Percentiles rank a stretch among this genome's conserved stretches.
These are phyloP conservation scores for Echeveria elegans DNA, from an alignment of 164 flowering plant species.

Conservation along the genomic window DNA sequence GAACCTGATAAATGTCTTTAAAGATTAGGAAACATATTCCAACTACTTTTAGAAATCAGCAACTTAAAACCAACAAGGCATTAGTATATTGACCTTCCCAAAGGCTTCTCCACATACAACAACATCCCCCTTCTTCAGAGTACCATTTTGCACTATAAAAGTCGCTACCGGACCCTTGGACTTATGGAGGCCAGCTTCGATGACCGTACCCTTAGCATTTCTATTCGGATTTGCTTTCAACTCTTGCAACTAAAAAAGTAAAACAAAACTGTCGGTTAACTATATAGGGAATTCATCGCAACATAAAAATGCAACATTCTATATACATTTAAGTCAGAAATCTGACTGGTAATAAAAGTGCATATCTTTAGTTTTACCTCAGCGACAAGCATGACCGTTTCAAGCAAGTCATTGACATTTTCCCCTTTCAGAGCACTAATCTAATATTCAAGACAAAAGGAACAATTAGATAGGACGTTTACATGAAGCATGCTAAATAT, in stretches of 20 bases:
- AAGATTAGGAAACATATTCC: neutral
- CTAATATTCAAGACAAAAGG: slow-evolving; percentile 27
- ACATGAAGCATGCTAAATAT: neutral
- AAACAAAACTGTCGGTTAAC: neutral
- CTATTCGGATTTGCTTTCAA: slow-evolving; percentile 92
- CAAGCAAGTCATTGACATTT: slow-evolving; percentile 74
- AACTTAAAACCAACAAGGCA: neutral
- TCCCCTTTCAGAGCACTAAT: slow-evolving; percentile 92
- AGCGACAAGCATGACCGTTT: slow-evolving; percentile 87
- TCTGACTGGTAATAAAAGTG: neutral
- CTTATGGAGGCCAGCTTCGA: slow-evolving; percentile 91
- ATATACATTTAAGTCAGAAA: too few species aligned
- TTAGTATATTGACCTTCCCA: slow-evolving; percentile 75
- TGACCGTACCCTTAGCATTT: slow-evolving; percentile 89
- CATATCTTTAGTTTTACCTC: slow-evolving; percentile 41
- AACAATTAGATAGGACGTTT: neutral
- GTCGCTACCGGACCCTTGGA: slow-evolving; percentile 85
- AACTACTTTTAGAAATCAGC: neutral
- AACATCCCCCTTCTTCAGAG: slow-evolving; percentile 71
- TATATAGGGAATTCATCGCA: too few species aligned
- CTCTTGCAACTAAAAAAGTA: slow-evolving; percentile 58
- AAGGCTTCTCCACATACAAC: slow-evolving; percentile 86
- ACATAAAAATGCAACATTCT: too few species aligned
- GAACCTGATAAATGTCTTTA: slow-evolving; percentile 35
- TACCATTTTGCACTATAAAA: slow-evolving; percentile 92